A percentile compares a stretch with the other conserved stretches of the same genome.
Conservation (phyloP, 2,329 filamentous ascomycete genomes). For the Scytalidium lignicola region DNA sequence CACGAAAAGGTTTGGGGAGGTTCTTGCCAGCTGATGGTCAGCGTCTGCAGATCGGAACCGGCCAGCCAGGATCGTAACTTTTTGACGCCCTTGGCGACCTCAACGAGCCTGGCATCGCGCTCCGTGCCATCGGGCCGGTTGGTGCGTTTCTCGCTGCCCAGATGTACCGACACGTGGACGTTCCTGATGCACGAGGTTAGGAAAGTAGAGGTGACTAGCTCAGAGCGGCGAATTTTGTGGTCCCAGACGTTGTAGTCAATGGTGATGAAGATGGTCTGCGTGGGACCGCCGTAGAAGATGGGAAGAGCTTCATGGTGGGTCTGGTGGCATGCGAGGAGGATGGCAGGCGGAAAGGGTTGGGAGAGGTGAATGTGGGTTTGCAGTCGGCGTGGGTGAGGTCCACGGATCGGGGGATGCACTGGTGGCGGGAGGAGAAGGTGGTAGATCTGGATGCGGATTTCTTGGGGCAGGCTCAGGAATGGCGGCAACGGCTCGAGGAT, state of each 20-base stretch:
- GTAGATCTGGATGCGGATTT: slow-evolving; percentile 20
- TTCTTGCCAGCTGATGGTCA: slow-evolving; percentile 22
- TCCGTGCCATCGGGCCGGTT: slow-evolving; percentile 29
- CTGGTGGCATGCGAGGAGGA: slow-evolving; percentile 19
- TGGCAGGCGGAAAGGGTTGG: slow-evolving; percentile 14
- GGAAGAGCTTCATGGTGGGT: slow-evolving; percentile 20
- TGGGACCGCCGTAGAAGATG: slow-evolving; percentile 18
- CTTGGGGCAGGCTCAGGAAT: slow-evolving; percentile 18
- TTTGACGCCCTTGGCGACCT: slow-evolving; percentile 20
- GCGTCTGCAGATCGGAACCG: slow-evolving; percentile 17
- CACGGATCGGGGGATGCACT: slow-evolving; percentile 12
- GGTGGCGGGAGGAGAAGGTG: slow-evolving; percentile 11
- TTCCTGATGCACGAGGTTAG: slow-evolving; percentile 19
- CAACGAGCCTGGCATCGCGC: slow-evolving; percentile 12
- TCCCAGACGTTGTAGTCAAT: slow-evolving; percentile 24
- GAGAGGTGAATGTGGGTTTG: slow-evolving; percentile 20
- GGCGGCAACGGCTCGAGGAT: slow-evolving; percentile 4
- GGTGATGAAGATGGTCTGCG: slow-evolving; percentile 15
- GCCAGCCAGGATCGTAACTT: slow-evolving; percentile 21
- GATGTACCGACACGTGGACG: slow-evolving; percentile 18
- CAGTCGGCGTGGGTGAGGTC: slow-evolving; percentile 23
- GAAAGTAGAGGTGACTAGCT: slow-evolving; percentile 15
- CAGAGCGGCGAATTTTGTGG: slow-evolving; percentile 20
- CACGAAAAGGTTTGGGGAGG: slow-evolving; percentile 23
- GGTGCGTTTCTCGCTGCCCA: slow-evolving; percentile 26